Conservation (phyloP, 2,329 filamentous ascomycete genomes). For the Talaromyces sp. region DNA sequence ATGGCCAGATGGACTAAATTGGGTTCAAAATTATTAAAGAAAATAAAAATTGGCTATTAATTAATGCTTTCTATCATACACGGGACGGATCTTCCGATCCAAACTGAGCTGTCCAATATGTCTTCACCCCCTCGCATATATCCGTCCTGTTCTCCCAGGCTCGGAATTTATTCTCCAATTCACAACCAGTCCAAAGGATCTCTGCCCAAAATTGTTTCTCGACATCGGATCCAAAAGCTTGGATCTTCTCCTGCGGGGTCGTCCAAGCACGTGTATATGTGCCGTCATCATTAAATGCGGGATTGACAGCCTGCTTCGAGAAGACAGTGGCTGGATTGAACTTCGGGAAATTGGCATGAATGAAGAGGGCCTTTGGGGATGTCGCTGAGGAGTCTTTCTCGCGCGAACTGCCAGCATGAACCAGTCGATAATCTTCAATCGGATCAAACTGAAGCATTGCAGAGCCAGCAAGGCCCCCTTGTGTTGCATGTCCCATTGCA, state of each 20-base stretch:
- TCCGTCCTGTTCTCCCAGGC: constrained; percentile 32
- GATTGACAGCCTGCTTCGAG: constrained; percentile 25
- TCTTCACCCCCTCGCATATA: constrained; percentile 33
- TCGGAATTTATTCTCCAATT: constrained; percentile 32
- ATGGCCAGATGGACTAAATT: too few species aligned
- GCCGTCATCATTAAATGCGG: constrained; percentile 29
- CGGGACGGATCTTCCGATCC: constrained; percentile 6
- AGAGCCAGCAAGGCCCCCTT: constrained; percentile 35
- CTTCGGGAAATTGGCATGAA: constrained; percentile 43
- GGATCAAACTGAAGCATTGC: constrained; percentile 43
- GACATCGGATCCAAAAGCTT: constrained; percentile 34
- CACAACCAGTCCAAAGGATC: constrained; percentile 39
- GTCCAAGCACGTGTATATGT: constrained; percentile 33
- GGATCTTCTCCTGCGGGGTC: constrained; percentile 29
- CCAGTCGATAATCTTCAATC: constrained; percentile 33
- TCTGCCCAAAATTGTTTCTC: constrained; percentile 41
- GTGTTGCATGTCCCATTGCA: constrained; percentile 31
- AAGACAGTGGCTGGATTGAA: constrained; percentile 41
- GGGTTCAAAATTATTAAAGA: too few species aligned
- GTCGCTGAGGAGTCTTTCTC: constrained; percentile 31
- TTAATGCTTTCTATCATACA: constrained; percentile 1
- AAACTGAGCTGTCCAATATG: constrained; percentile 36
- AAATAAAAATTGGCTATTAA: background rate
- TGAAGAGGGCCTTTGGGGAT: constrained; percentile 37
- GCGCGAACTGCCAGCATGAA: constrained; percentile 25